Base-by-base conservation (phyloP, 768 basidiomycete species). In the Pilatotrama ljubarskyi region DNA sequence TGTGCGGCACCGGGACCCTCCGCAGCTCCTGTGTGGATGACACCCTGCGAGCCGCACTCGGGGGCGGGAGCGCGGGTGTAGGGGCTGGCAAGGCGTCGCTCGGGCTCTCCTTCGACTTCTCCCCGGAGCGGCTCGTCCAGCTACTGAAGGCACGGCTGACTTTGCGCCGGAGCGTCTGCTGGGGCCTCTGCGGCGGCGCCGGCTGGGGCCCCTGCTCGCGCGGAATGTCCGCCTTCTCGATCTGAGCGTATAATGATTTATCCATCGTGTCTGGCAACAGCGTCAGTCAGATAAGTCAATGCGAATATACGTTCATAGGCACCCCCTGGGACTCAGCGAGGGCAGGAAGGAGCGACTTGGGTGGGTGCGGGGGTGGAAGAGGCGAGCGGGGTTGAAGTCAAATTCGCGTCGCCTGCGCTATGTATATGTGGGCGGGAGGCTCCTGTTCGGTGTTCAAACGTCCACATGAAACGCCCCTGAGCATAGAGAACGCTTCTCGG, bases 101-200 rank as follows among this genome's bases (percentile, higher is more conserved):
- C 5, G 29, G 4, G 29, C 29, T 32, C 5, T 10, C 29, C 29
- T 32, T 10, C 29, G 4, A 5, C 10, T 10, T 38, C n/a, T 51
- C 49, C 20, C 20, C 18, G 36, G 35, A 25, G 18, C 48, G 38
- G 11, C 48, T 26, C 18, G 48, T 35, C 26, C 47, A 15, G 42
- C 25, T 47, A 42, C 42, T 26, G 46, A 60, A 55, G 1, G 37
- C 52, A 22, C 46, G 59, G 47, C 46, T 49, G 20, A 60, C 38
- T 42, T 36, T 54, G 20, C 47, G 52, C 36, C 50, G 52, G n/a
- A 60, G 38, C 26, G 26, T 18, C 26, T 40, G 52, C 46, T 26
- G 44, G 8, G 54, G 29, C n/a, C 17, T 9, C 36, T 44, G 29
- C 5, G 22, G 29, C 5, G 22, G 42, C 41, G 14, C 25, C 15